A percentile compares a stretch with the other conserved stretches of the same genome.
These are phyloP conservation scores for Penicillium brevicompactum DNA, from an alignment of 2,329 filamentous ascomycete genomes.

Conservation along the genomic window DNA sequence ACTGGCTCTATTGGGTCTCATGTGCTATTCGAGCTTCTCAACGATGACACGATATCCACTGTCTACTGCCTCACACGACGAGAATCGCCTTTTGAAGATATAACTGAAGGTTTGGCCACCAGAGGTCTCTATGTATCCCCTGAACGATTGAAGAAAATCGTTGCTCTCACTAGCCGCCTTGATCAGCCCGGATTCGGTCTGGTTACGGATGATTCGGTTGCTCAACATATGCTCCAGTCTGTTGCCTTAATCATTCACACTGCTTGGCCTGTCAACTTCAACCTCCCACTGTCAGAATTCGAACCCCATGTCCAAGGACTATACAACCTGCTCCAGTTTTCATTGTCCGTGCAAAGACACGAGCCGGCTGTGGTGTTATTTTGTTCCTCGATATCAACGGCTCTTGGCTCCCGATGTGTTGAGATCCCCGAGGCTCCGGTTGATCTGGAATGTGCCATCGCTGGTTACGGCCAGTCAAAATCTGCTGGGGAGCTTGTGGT, in stretches of 20 bases:
- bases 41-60: conserved; percentile 35
- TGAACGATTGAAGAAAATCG: conserved; percentile 37
- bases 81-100: conserved; percentile 20
- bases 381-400: conserved; percentile 55
- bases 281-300: conserved; percentile 52
- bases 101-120: conserved; percentile 23
- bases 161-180: conserved; percentile 43
- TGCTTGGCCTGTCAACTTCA: conserved; percentile 61
- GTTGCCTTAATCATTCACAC: conserved; percentile 54
- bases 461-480: conserved; percentile 39
- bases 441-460: conserved; percentile 20
- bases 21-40: conserved; percentile 40
- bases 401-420: conserved; percentile 15
- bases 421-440: conserved; percentile 20
- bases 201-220: conserved; percentile 34
- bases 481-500: conserved; percentile 35
- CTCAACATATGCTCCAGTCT: conserved; percentile 41
- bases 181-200: conserved; percentile 45
- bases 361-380: conserved; percentile 46
- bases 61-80: conserved; percentile 44
- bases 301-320: conserved; percentile 50
- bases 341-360: conserved; percentile 38
- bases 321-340: conserved; percentile 50
- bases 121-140: conserved; percentile 26
- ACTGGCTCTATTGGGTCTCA: conserved; percentile 50